phyloP scores from a whole-genome alignment of 2,329 filamentous ascomycete species.

The Scedosporium minutisporum region DNA sequence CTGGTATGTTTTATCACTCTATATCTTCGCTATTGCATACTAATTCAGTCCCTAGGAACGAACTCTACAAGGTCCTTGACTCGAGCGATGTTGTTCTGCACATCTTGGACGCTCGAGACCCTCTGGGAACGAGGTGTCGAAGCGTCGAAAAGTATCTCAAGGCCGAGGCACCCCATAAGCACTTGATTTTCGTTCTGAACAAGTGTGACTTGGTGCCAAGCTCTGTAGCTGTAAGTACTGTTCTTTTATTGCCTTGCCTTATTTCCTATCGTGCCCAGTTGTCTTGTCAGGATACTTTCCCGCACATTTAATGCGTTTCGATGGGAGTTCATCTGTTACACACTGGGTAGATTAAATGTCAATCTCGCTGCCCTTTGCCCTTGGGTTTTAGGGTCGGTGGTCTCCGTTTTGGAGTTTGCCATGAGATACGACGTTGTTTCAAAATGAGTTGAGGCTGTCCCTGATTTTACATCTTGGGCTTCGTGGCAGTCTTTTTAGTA shows the following conservation, averaged over 20 bases:
- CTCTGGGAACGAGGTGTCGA: constrained; percentile 78
- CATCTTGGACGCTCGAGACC: constrained; percentile 81
- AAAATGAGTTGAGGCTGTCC: constrained; percentile 92
- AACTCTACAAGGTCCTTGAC: constrained; percentile 90
- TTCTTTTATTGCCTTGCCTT: constrained; percentile 9
- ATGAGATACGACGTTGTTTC: constrained; percentile 68
- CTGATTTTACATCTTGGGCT: constrained; percentile 40
- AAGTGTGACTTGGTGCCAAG: constrained; percentile 77
- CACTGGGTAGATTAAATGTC: constrained; percentile 86
- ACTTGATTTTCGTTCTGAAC: constrained; percentile 48
- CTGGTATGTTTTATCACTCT: constrained; percentile 38
- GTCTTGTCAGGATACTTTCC: constrained; percentile 77
- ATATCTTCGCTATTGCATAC: neutral
- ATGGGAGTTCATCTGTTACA: constrained; percentile 95
- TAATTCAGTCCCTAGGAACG: constrained; percentile 42
- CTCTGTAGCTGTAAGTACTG: constrained; percentile 77
- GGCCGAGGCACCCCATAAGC: constrained; percentile 92
- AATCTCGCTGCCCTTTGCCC: constrained; percentile 26
- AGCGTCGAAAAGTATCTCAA: constrained; percentile 75
- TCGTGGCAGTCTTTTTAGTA: constrained; percentile 94
- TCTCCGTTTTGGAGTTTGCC: constrained; percentile 84
- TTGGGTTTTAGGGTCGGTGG: constrained; percentile 49
- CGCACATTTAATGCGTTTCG: constrained; percentile 35
- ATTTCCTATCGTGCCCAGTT: constrained; percentile 44
- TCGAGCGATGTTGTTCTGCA: constrained; percentile 78